Percentiles rank a stretch among this genome's conserved stretches.
These are phyloP conservation scores for Athelia sp. DNA, from an alignment of 1,284 basidiomycete genomes.

Conservation along the genomic window DNA sequence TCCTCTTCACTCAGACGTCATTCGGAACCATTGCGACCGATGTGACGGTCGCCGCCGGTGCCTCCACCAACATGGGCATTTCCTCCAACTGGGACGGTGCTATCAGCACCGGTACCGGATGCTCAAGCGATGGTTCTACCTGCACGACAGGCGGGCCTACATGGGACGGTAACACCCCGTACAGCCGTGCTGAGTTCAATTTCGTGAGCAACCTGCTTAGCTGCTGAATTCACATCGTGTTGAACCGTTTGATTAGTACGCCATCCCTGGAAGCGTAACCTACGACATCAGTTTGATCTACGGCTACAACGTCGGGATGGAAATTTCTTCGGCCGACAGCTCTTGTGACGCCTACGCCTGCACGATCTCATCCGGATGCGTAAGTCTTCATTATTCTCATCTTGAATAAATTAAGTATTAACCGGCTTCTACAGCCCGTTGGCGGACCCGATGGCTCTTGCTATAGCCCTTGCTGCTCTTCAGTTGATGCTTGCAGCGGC, in stretches of 20 bases:
- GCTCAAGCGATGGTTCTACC: conserved; percentile 13
- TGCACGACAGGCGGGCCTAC: conserved; percentile 26
- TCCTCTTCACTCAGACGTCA: conserved; percentile 25
- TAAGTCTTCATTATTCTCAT: conserved; percentile 4
- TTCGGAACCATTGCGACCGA: conserved; percentile 21
- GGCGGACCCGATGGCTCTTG: conserved; percentile 19
- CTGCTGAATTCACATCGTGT: neutral
- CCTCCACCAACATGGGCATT: conserved; percentile 23
- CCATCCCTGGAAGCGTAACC: conserved; percentile 25
- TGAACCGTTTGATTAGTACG: conserved; percentile 11
- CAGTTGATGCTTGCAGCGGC: conserved; percentile 16
- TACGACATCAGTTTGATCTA: conserved; percentile 32
- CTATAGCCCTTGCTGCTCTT: conserved; percentile 24
- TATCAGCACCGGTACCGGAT: conserved; percentile 30
- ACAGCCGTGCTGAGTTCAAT: conserved; percentile 27
- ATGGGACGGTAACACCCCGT: conserved; percentile 25
- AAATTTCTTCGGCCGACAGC: conserved; percentile 24
- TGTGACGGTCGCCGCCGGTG: conserved; percentile 17
- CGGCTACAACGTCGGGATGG: conserved; percentile 31
- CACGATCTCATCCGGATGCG: conserved; percentile 16
- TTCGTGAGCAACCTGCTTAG: conserved; percentile 9
- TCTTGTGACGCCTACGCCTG: conserved; percentile 23
- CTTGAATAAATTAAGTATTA: neutral
- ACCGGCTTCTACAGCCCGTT: conserved; percentile 17
- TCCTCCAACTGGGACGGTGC: conserved; percentile 26